Percentiles rank a stretch among this genome's conserved stretches.
Evolutionary conservation across 2,329 filamentous ascomycete genomes (phyloP).

Genomic region (Talaromyces islandicus): DNA sequence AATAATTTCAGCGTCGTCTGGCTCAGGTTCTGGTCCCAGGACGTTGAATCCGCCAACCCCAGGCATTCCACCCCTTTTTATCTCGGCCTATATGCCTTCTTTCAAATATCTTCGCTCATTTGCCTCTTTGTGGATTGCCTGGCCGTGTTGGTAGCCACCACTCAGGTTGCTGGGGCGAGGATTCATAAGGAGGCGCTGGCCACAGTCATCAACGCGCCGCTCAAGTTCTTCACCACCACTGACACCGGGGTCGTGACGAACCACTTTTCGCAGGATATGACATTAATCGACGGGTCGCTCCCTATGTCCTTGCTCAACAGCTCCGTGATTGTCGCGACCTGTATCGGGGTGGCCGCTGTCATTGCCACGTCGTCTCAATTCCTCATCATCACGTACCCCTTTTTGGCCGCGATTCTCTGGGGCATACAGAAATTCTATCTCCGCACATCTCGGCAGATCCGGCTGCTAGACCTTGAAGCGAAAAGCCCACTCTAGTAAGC

Average conservation of each 20-base stretch:
- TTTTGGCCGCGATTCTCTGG: slow-evolving; percentile 33
- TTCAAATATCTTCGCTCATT: neutral
- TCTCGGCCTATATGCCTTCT: slow-evolving; percentile 2
- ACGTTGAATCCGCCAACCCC: neutral
- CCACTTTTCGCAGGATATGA: slow-evolving; percentile 39
- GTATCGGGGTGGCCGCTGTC: slow-evolving; percentile 18
- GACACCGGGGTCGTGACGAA: slow-evolving; percentile 39
- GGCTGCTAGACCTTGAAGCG: slow-evolving; percentile 56
- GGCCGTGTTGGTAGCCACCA: neutral
- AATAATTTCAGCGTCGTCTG: neutral
- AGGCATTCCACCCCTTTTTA: slow-evolving; percentile 1
- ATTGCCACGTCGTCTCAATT: slow-evolving; percentile 20
- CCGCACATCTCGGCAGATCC: slow-evolving; percentile 54
- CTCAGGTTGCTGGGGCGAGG: neutral
- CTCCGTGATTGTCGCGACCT: slow-evolving; percentile 25
- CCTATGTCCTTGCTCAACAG: slow-evolving; percentile 35
- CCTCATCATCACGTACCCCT: slow-evolving; percentile 17
- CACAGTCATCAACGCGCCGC: neutral
- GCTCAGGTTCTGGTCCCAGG: slow-evolving; percentile 1
- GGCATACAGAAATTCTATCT: slow-evolving; percentile 54
- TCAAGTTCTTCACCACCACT: slow-evolving; percentile 33
- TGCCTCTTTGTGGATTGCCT: neutral
- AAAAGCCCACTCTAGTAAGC: slow-evolving; percentile 47
- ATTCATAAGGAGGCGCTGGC: slow-evolving; percentile 4
- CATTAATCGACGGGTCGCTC: slow-evolving; percentile 39